These are phyloP conservation scores for Mycena filopes DNA, from an alignment of 768 basidiomycete genomes.

Conservation along the genomic window DNA sequence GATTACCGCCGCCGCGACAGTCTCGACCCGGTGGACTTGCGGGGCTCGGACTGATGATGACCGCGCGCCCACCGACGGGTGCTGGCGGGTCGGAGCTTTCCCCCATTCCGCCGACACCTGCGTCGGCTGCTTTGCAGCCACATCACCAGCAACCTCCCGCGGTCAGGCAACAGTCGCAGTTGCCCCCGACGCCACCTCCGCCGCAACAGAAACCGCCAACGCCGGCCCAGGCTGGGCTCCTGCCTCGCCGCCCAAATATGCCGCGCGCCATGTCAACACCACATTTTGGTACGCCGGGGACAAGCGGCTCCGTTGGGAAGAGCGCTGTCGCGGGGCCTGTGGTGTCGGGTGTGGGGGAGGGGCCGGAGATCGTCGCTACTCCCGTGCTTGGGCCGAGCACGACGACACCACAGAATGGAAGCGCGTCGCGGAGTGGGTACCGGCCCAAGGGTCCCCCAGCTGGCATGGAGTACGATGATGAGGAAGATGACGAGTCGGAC, in stretches of 20 bases:
- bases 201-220: slow-evolving; percentile 32
- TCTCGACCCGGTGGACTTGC: slow-evolving; percentile 29
- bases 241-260: slow-evolving; percentile 16
- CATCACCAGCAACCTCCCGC: slow-evolving; percentile 6
- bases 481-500: slow-evolving; percentile 34
- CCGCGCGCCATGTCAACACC: slow-evolving; percentile 32
- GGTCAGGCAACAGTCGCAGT: slow-evolving; percentile 26
- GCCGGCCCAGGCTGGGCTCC: neutral
- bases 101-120: slow-evolving; percentile 27
- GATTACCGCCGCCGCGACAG: slow-evolving; percentile 28
- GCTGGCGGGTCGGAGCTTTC: slow-evolving; percentile 22
- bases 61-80: slow-evolving; percentile 31
- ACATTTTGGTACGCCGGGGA: slow-evolving; percentile 20
- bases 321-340: slow-evolving; percentile 30
- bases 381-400: slow-evolving; percentile 13
- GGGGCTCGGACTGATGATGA: slow-evolving; percentile 23
- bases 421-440: slow-evolving; percentile 53
- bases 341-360: neutral
- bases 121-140: slow-evolving; percentile 11
- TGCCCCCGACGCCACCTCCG: neutral
- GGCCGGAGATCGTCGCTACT: neutral
- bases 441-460: slow-evolving; percentile 73
- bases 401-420: slow-evolving; percentile 21
- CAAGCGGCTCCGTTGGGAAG: slow-evolving; percentile 30
- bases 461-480: slow-evolving; percentile 63